Evolutionary conservation across 2,329 filamentous ascomycete genomes (phyloP).

Genomic region (Colletotrichum ledebouriae): DNA sequence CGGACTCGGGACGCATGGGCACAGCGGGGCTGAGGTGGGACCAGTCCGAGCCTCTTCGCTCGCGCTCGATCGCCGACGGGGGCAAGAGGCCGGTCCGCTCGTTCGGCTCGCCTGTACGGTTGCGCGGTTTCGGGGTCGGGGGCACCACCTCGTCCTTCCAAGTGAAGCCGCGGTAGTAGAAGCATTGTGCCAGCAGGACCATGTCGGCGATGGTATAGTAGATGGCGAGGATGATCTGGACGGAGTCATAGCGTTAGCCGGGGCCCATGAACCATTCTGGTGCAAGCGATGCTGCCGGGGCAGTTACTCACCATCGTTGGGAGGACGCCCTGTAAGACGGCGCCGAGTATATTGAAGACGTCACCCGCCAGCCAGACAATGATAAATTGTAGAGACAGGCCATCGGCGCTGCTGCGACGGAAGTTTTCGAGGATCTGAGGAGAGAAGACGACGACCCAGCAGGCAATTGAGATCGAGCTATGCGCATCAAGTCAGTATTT

Average conservation of each 20-base stretch:
- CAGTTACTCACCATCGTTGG: constrained; percentile 81
- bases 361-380: constrained; percentile 94
- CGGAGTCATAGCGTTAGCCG: constrained; percentile 33
- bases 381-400: constrained; percentile 90
- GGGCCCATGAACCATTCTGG: constrained; percentile 33
- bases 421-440: constrained; percentile 98
- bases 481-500: constrained; percentile 36
- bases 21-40: constrained; percentile 83
- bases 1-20: constrained; percentile 72
- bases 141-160: constrained; percentile 67
- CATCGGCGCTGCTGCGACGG: constrained; percentile 85
- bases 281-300: constrained; percentile 2
- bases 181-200: constrained; percentile 88
- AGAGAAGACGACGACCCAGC: constrained; percentile 98
- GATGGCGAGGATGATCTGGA: constrained; percentile 85
- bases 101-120: constrained; percentile 55
- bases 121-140: constrained; percentile 55
- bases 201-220: constrained; percentile 95
- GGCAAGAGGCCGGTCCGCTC: constrained; percentile 67
- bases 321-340: constrained; percentile 88
- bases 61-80: constrained; percentile 47
- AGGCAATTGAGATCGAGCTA: constrained; percentile 95
- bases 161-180: constrained; percentile 93
- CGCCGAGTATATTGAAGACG: constrained; percentile 97
- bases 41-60: constrained; percentile 68